Evolutionary conservation across 768 basidiomycete genomes (phyloP).

Genomic region (Calvatia gigantea): DNA sequence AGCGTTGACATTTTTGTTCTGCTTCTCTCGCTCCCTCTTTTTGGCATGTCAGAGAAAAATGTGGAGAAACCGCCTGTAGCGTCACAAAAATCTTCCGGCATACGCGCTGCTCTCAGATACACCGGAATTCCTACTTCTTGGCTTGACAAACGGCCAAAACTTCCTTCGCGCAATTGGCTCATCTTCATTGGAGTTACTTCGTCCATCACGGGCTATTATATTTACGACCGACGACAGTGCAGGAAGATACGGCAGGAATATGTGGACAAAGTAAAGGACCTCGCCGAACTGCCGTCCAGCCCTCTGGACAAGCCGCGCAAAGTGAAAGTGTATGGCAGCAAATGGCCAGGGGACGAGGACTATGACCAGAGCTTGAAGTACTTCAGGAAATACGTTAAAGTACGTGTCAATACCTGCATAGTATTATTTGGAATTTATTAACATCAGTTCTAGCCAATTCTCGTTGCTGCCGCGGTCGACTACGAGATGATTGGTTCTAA

Average conservation of each 20-base stretch:
- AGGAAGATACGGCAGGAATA: conserved; percentile 74
- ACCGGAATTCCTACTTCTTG: conserved; percentile 72
- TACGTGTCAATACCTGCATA: conserved; percentile 30
- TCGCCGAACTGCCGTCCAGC: conserved; percentile 66
- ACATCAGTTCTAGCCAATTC: conserved; percentile 63
- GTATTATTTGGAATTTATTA: conserved; percentile 12
- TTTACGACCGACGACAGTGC: conserved; percentile 86
- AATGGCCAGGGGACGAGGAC: conserved; percentile 96
- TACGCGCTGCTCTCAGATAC: conserved; percentile 60
- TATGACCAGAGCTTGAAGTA: conserved; percentile 78
- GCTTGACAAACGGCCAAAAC: conserved; percentile 78
- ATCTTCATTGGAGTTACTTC: conserved; percentile 84
- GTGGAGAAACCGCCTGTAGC: conserved; percentile 19
- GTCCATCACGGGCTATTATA: conserved; percentile 66
- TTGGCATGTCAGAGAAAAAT: conserved; percentile 22
- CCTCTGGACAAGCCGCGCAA: conserved; percentile 68
- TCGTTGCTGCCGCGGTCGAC: conserved; percentile 93
- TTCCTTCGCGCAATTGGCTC: conserved; percentile 92
- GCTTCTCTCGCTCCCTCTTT: conserved; percentile 14
- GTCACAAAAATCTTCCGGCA: conserved; percentile 42
- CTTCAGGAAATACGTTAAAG: conserved; percentile 98
- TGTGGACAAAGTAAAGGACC: conserved; percentile 70
- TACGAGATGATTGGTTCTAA: conserved; percentile 81
- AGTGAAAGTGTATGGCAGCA: conserved; percentile 81
- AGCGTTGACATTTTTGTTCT: conserved; percentile 1